Evolutionary conservation across 176 grass and related monocot genomes (phyloP).

Genomic region (Aegilops speltoides): DNA sequence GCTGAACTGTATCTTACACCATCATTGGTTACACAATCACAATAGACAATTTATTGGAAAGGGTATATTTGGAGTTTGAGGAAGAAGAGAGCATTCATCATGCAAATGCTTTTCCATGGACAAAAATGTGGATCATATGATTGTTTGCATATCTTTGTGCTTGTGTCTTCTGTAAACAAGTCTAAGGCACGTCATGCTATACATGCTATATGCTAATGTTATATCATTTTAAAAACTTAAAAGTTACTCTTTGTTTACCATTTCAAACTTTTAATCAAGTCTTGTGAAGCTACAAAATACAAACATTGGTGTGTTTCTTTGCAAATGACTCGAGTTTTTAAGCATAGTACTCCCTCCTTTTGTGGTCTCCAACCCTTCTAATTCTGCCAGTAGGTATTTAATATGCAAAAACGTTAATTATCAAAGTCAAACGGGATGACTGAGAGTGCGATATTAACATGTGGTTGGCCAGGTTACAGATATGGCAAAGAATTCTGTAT

Average conservation of each 20-base stretch:
- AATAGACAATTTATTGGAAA: background rate
- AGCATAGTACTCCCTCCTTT: background rate
- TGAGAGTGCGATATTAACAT: conserved; percentile 1
- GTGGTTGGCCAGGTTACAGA: background rate
- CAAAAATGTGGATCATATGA: conserved; percentile 8
- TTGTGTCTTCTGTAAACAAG: background rate
- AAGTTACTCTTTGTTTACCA: background rate
- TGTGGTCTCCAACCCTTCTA: background rate
- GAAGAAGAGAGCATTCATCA: background rate
- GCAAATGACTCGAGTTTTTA: background rate
- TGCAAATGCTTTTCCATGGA: conserved; percentile 8
- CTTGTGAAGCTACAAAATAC: background rate
- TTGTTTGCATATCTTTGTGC: conserved; percentile 4
- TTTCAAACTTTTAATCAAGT: background rate
- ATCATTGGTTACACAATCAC: background rate
- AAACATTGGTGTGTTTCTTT: background rate
- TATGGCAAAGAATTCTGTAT: background rate
- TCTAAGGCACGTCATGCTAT: background rate
- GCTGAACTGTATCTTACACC: background rate
- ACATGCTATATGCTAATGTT: background rate
- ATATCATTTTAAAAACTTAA: background rate
- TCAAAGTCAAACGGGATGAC: background rate
- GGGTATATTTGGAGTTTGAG: background rate
- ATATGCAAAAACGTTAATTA: background rate
- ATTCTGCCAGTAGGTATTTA: background rate